phyloP scores from a whole-genome alignment of 140 eudicot species.

The Flaveria floridana region DNA sequence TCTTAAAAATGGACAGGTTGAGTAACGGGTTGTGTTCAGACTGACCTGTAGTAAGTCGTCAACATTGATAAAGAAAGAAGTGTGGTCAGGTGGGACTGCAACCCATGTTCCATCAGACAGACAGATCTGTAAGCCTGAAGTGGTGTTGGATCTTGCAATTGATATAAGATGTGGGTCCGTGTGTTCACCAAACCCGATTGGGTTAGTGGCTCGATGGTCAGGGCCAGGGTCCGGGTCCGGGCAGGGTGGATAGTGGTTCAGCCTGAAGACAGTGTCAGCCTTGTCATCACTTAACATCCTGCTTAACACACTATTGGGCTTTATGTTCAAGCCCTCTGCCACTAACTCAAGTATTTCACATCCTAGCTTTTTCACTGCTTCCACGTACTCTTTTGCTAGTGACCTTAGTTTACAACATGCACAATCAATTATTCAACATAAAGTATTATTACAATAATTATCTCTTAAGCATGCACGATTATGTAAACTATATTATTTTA shows the following conservation, averaged over 20 bases:
- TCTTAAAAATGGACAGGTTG: background rate
- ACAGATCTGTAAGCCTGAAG: conserved; percentile 59
- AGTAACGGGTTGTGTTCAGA: background rate
- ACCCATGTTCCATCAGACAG: conserved; percentile 62
- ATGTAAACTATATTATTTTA: too few relatives aligned
- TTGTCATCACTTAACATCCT: conserved; percentile 54
- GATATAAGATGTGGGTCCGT: conserved; percentile 86
- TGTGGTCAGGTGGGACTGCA: conserved; percentile 58
- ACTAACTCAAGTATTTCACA: conserved; percentile 57
- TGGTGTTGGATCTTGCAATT: conserved; percentile 55
- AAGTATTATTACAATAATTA: background rate
- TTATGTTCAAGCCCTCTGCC: conserved; percentile 51
- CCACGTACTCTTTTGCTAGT: conserved; percentile 46
- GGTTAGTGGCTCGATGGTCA: conserved; percentile 5
- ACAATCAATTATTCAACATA: background rate
- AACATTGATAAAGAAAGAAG: conserved; percentile 61
- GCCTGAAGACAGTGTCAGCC: conserved; percentile 56
- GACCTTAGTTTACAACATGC: conserved; percentile 34
- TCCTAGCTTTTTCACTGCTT: conserved; percentile 40
- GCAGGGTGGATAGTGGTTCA: conserved; percentile 71
- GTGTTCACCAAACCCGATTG: conserved; percentile 72
- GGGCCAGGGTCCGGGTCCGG: background rate
- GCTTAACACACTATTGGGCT: conserved; percentile 48
- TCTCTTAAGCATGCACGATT: background rate
- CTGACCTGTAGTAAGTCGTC: conserved; percentile 66